These are phyloP conservation scores for Zancudomyces culisetae DNA, from an alignment of 371 early-diverging fungal species.

Conservation along the genomic window DNA sequence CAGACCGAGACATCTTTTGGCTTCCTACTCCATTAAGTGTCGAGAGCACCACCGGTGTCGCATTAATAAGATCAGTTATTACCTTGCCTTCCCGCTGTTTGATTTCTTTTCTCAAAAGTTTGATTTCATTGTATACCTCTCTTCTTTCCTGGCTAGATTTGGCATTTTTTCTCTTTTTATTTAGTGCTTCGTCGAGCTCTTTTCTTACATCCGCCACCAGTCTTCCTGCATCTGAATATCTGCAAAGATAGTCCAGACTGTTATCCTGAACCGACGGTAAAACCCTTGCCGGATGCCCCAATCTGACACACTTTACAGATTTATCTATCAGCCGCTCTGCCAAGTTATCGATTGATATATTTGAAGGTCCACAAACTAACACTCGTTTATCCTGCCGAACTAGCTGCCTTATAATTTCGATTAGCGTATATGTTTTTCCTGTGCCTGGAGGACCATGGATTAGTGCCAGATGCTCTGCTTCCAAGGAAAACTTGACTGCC, in stretches of 20 bases:
- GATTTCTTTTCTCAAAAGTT: conserved; percentile 52
- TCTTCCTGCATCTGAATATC: conserved; percentile 52
- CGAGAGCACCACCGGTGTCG: conserved; percentile 31
- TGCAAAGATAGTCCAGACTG: conserved; percentile 45
- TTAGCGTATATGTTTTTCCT: conserved; percentile 84
- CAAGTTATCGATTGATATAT: conserved; percentile 80
- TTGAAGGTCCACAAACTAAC: conserved; percentile 87
- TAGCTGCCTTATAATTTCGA: conserved; percentile 71
- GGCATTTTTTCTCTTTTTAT: conserved; percentile 34
- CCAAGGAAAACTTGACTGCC: conserved; percentile 48
- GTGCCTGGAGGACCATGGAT: conserved; percentile 82
- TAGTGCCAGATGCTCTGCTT: conserved; percentile 44
- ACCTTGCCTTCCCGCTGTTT: conserved; percentile 49
- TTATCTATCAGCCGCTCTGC: conserved; percentile 42
- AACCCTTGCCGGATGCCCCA: conserved; percentile 76
- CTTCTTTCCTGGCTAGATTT: conserved; percentile 45
- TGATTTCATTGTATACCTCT: conserved; percentile 41
- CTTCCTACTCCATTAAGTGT: conserved; percentile 19
- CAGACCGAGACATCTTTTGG: not conserved
- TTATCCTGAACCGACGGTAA: conserved; percentile 46
- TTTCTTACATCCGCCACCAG: conserved; percentile 54
- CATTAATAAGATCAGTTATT: conserved; percentile 34
- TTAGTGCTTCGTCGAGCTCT: conserved; percentile 56
- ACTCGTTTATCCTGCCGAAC: conserved; percentile 41
- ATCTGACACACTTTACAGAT: conserved; percentile 33